Evolutionary conservation across 2,329 filamentous ascomycete species (phyloP).

Genomic region (Alternaria atra): DNA sequence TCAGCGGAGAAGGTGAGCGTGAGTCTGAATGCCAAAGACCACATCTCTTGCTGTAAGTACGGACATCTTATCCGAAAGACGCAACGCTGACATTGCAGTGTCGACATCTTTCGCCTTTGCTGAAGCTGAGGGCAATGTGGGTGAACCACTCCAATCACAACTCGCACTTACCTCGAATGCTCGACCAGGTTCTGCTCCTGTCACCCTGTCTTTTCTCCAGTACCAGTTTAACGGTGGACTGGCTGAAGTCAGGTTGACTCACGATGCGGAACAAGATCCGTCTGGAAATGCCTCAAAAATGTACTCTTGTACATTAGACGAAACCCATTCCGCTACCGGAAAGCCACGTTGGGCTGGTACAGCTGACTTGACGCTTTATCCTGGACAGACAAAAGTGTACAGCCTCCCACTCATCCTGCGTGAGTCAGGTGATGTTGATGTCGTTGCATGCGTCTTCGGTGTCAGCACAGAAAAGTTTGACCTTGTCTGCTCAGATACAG

Average conservation of each 20-base stretch:
- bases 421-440: constrained; percentile 80
- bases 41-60: constrained; percentile 61
- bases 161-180: constrained; percentile 62
- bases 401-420: constrained; percentile 77
- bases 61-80: constrained; percentile 35
- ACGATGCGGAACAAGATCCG: constrained; percentile 25
- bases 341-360: constrained; percentile 61
- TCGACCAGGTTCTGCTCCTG: constrained; percentile 55
- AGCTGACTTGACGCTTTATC: constrained; percentile 70
- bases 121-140: constrained; percentile 65
- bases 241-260: constrained; percentile 43
- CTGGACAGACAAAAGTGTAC: constrained; percentile 74
- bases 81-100: constrained; percentile 50
- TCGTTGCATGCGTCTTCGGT: constrained; percentile 69
- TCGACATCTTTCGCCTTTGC: constrained; percentile 63
- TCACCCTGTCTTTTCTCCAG: constrained; percentile 59
- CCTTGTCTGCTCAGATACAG: constrained; percentile 70
- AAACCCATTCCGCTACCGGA: constrained; percentile 32
- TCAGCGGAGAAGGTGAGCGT: constrained; percentile 54
- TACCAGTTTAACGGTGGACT: constrained; percentile 62
- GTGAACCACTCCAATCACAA: constrained; percentile 66
- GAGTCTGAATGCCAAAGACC: constrained; percentile 58
- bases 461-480: constrained; percentile 73
- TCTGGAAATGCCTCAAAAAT: constrained; percentile 26
- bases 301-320: constrained; percentile 37